Evolutionary conservation across 2,329 filamentous ascomycete genomes (phyloP), one percentile per base, ranked within the genome.

Genomic region (Bimuria novae-zelandiae): DNA sequence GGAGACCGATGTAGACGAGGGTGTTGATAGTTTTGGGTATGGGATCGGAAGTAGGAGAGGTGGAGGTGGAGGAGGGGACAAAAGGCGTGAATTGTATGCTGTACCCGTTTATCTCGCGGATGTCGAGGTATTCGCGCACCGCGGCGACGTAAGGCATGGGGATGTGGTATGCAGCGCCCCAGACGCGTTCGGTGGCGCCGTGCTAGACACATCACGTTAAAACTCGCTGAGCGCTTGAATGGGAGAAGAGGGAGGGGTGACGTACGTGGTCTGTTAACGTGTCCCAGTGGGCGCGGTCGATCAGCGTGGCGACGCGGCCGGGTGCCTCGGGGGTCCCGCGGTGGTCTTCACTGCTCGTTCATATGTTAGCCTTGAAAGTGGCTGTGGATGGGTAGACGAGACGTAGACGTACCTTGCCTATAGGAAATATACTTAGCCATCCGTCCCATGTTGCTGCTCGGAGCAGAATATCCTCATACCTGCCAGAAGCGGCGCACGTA

Each of bases 401-500:
- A 39, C 12, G 33, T 4, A 19, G 55, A n/a, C 52, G 47, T 65
- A 75, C 72, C 72, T 75, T 21, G 71, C 72, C 72, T 74, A 49
- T 25, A 39, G 3, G 39, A n/a, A n/a, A n/a, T 23, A 47, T 25
- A 40, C 52, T 69, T 66, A 69, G 64, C 54, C 50, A 12, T 12
- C 21, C n/a, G n/a, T n/a, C n/a, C n/a, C n/a, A n/a, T n/a, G n/a
- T 25, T 21, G 7, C 17, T 23, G 17, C 19, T 22, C 17, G 11
- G 4, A n/a, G 19, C 17, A 27, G 29, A 29, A 51, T 45, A 40
- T 32, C 39, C 29, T 63, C 88, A 65, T 81, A 95, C 93, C 86
- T 99, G 94, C 94, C 94, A 99, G 76, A 99, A 97, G 32, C 94
- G 84, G 52, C 94, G 87, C 35, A 99, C 92, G 73, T 97, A 99